phyloP scores from a whole-genome alignment of 1,139 yeast genomes.

The Kluyveromyces sp. region DNA sequence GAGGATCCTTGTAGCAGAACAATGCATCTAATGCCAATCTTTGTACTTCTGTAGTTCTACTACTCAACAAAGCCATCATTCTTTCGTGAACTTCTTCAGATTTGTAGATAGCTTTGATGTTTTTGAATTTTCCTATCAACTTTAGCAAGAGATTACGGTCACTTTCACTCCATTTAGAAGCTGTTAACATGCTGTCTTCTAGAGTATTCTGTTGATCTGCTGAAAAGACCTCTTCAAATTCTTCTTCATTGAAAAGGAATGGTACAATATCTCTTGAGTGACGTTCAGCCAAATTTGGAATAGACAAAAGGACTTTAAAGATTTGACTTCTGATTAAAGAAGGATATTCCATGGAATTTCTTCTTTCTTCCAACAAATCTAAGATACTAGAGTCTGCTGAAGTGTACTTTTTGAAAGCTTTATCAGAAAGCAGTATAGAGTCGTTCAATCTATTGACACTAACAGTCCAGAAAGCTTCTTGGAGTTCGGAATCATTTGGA shows the following conservation, averaged over 20 bases:
- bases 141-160: conserved; percentile 57
- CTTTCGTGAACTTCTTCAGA: conserved; percentile 48
- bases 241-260: conserved; percentile 36
- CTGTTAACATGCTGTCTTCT: conserved; percentile 14
- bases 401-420: conserved; percentile 24
- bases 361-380: conserved; percentile 30
- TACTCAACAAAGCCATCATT: conserved; percentile 51
- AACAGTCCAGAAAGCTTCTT: conserved; percentile 24
- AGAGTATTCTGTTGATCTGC: conserved; percentile 26
- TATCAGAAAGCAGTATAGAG: conserved; percentile 24
- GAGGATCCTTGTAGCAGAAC: conserved; percentile 55
- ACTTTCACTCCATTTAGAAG: conserved; percentile 44
- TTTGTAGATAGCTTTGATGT: conserved; percentile 46
- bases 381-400: conserved; percentile 33
- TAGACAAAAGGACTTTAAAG: conserved; percentile 37
- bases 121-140: conserved; percentile 57
- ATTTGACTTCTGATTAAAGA: conserved; percentile 26
- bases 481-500: conserved; percentile 9
- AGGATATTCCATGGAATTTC: conserved; percentile 32
- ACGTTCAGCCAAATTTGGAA: conserved; percentile 63
- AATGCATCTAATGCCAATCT: conserved; percentile 65
- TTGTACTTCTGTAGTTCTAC: conserved; percentile 58
- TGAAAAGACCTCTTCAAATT: conserved; percentile 24
- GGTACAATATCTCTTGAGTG: conserved; percentile 52
- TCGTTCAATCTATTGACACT: conserved; percentile 33